These are phyloP conservation scores for Skeletonema grethae DNA, from an alignment of 108 stramenopile genomes.

Conservation along the genomic window DNA sequence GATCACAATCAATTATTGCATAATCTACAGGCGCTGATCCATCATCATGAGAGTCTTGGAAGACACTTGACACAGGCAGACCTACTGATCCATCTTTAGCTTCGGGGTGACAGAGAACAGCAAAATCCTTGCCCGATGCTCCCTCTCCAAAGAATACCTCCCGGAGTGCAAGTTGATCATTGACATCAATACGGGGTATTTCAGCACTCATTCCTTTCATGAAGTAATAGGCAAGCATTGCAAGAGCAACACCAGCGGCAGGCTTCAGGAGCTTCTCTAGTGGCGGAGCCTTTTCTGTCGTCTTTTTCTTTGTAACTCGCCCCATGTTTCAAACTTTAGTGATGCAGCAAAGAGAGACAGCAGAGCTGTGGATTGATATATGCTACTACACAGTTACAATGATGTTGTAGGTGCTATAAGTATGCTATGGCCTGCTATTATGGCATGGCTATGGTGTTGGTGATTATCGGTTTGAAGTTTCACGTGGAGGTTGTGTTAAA, in stretches of 20 bases:
- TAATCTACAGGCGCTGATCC: conserved; percentile 68
- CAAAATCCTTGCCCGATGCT: conserved; percentile 61
- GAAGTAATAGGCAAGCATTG: conserved; percentile 74
- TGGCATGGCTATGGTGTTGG: too few relatives aligned
- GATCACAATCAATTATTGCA: conserved; percentile 78
- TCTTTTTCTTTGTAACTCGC: conserved; percentile 37
- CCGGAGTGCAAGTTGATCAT: conserved; percentile 72
- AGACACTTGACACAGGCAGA: conserved; percentile 70
- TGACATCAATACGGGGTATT: conserved; percentile 72
- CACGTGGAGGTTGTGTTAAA: too few relatives aligned
- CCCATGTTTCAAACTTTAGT: conserved; percentile 8
- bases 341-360: neutral
- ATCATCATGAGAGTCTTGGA: conserved; percentile 74
- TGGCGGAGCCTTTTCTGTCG: conserved; percentile 48
- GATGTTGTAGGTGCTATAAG: too few relatives aligned
- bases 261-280: conserved; percentile 76
- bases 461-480: too few relatives aligned
- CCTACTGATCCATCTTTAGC: conserved; percentile 43
- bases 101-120: conserved; percentile 70
- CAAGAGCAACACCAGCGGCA: conserved; percentile 69
- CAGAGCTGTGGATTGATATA: too few relatives aligned
- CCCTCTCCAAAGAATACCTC: conserved; percentile 86
- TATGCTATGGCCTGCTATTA: too few relatives aligned
- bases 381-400: too few relatives aligned
- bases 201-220: conserved; percentile 61